These are phyloP conservation scores for Fusarium lateritium DNA, from an alignment of 2,329 filamentous ascomycete genomes.

Conservation along the genomic window DNA sequence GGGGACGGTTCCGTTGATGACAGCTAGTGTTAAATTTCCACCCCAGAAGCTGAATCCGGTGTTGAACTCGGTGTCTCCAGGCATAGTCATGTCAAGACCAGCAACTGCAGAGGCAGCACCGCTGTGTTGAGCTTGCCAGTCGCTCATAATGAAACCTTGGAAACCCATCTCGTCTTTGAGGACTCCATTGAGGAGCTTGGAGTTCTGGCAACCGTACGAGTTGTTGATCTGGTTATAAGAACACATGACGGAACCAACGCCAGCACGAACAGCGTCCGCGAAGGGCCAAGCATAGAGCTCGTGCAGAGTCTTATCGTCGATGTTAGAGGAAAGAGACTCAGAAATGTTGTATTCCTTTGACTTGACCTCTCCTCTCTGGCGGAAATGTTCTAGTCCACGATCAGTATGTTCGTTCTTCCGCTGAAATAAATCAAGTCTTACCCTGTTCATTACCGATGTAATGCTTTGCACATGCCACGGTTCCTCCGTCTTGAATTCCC, in stretches of 20 bases:
- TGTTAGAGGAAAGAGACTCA: slow-evolving; percentile 72
- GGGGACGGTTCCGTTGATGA: slow-evolving; percentile 91
- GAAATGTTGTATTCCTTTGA: slow-evolving; percentile 71
- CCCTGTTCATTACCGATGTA: slow-evolving; percentile 80
- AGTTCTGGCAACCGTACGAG: slow-evolving; percentile 85
- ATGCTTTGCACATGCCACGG: slow-evolving; percentile 88
- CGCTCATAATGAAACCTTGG: slow-evolving; percentile 85
- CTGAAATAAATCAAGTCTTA: slow-evolving; percentile 16
- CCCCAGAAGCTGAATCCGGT: slow-evolving; percentile 84
- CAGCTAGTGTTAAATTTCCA: slow-evolving; percentile 86
- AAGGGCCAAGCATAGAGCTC: slow-evolving; percentile 87
- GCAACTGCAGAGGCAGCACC: slow-evolving; percentile 77
- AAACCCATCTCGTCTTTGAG: slow-evolving; percentile 86
- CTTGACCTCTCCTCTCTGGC: slow-evolving; percentile 71
- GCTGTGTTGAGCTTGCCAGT: slow-evolving; percentile 83
- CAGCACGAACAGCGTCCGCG: slow-evolving; percentile 78
- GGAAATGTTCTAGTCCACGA: slow-evolving; percentile 73
- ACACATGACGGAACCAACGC: slow-evolving; percentile 75
- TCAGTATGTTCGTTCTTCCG: not conserved
- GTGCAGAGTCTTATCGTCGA: slow-evolving; percentile 81
- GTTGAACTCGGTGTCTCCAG: slow-evolving; percentile 84
- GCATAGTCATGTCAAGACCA: slow-evolving; percentile 91
- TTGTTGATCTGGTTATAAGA: slow-evolving; percentile 86
- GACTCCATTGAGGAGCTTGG: slow-evolving; percentile 79
- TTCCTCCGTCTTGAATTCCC: slow-evolving; percentile 85